Evolutionary conservation across 31 red algal species (phyloP).

Genomic region (Bonnemaisonia californica): DNA sequence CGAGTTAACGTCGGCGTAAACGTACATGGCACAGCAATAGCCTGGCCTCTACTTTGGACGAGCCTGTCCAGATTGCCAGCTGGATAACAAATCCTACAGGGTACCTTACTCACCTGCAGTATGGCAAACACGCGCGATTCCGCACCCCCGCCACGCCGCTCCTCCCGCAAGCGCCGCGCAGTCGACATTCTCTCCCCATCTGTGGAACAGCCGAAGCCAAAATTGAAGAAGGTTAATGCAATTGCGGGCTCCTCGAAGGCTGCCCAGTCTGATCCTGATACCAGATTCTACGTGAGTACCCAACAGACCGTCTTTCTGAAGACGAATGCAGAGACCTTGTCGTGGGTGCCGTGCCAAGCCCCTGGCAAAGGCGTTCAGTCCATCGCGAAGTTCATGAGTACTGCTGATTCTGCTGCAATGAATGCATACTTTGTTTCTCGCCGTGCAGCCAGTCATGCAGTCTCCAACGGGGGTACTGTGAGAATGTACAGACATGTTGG

Average conservation of each 20-base stretch:
- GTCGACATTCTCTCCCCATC: neutral
- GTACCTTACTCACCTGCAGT: no score
- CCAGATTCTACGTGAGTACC: neutral
- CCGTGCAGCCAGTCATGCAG: neutral
- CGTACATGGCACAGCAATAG: no score
- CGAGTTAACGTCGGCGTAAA: no score
- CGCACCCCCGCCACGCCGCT: neutral
- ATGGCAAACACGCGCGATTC: no score
- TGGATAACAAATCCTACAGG: conserved; percentile 18
- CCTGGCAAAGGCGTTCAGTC: neutral
- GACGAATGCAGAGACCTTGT: neutral
- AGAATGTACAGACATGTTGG: neutral
- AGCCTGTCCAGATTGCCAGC: no score
- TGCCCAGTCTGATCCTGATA: neutral
- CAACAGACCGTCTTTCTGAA: neutral
- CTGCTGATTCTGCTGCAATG: neutral
- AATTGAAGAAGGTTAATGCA: neutral
- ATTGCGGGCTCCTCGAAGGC: neutral
- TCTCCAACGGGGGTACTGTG: neutral
- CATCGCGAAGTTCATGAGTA: neutral
- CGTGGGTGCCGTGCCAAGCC: neutral
- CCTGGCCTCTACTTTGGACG: no score
- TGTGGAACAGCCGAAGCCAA: neutral
- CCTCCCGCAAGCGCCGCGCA: neutral
- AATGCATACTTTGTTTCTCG: neutral